These are phyloP conservation scores for Pseudocohnilembus persalinus DNA, from an alignment of 169 alveolate genomes.

Conservation along the genomic window DNA sequence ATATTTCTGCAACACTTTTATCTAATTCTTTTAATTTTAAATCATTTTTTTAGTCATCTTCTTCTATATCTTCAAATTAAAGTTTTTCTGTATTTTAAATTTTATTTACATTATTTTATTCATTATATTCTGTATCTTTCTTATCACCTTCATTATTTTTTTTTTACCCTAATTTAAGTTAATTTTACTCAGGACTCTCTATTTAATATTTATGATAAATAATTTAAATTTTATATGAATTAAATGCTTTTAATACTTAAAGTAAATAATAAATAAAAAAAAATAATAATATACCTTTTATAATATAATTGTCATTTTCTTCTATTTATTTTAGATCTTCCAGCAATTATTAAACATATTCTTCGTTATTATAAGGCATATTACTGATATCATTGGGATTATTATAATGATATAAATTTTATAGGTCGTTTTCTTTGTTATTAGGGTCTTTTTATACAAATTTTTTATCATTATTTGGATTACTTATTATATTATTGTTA, in stretches of 20 bases:
- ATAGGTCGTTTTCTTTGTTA: no score
- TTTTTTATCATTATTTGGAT: not conserved
- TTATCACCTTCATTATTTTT: conserved; percentile 2
- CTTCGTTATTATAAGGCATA: not conserved
- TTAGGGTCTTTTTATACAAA: no score
- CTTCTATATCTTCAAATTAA: not conserved
- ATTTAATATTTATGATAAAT: not conserved
- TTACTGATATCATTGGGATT: not conserved
- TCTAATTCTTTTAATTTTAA: not conserved
- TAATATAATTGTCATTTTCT: no score
- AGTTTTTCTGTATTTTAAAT: not conserved
- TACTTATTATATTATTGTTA: no score
- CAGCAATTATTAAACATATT: no score
- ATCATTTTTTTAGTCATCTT: conserved; percentile 5
- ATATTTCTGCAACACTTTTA: conserved; percentile 16
- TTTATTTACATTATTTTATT: not conserved
- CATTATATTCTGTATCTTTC: not conserved
- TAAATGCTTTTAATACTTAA: no score
- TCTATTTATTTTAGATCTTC: not conserved
- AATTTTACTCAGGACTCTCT: not conserved
- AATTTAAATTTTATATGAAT: no score
- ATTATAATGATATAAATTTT: not conserved
- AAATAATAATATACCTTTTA: not conserved
- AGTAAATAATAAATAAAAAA: no score
- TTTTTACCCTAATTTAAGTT: not conserved